Evolutionary conservation across 1,139 yeast genomes (phyloP), one percentile per base, ranked within the genome.

Genomic region (Sugiyamaella neomexicana): DNA sequence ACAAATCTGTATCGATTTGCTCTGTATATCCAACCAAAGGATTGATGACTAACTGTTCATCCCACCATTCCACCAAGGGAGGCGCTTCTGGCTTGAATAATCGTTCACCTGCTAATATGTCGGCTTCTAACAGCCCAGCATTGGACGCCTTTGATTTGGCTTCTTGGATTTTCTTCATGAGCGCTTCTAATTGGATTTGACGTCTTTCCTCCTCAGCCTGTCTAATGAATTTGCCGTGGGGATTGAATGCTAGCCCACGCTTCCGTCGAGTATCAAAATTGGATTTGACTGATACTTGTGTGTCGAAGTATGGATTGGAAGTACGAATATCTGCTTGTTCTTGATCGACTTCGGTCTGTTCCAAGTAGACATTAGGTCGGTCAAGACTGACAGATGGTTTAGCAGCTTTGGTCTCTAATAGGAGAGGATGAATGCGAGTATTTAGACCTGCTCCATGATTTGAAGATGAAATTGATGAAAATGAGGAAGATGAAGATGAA

Each of bases 1-100:
- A 81, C 25, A 80, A 76, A 2, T 72, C 74, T 17, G 78, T 79
- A 52, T 68, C 73, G 2, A 45, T 45, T 68, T 59, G 31, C 58
- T 68, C 65, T 13, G 67, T 62, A 46, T 67, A 54, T n/a, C 65
- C 68, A 53, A 75, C 74, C 32, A 63, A 61, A 27, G 64, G 53
- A 32, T 70, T 76, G 42, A 68, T 68, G 9, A 52, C 45, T 20
- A 68, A 45, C 2, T 74, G 77, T 8, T 73, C 69, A 68, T 89
- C 96, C 96, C 96, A 89, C 96, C 96, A 88, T 68, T 88, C 96
- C 2, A 82, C 72, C 10, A 58, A 60, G 0, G 93, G 93, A 0
- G 90, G 90, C 20, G 55, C 65, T 1, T 65, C 69, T 0, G 74
- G 73, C 53, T 71, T 69, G 65, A 77, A 86, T 8, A 68, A 62